Percentiles rank a stretch among this genome's conserved stretches.
Conservation (phyloP, 345 rosid genomes). For the Combretum micranthum region DNA sequence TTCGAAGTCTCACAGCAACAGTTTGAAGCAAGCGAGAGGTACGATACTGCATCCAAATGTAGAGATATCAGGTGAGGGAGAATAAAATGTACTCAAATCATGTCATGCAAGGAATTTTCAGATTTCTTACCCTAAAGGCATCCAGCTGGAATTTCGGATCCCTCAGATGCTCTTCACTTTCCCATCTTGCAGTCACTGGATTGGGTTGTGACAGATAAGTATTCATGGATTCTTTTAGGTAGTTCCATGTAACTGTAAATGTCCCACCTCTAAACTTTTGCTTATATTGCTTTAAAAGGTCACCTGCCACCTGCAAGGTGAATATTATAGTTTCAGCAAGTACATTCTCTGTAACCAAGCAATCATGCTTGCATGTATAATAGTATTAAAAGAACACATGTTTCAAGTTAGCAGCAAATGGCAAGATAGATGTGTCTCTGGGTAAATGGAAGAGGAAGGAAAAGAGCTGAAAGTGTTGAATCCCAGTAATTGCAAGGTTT, state of each 20-base stretch:
- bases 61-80: not conserved
- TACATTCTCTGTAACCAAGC: not conserved
- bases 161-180: constrained; percentile 82
- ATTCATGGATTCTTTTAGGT: constrained; percentile 90
- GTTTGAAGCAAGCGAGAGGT: constrained; percentile 93
- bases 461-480: no score
- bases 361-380: not conserved
- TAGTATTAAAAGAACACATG: no score
- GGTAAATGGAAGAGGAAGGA: no score
- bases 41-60: constrained; percentile 58
- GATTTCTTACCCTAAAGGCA: constrained; percentile 84
- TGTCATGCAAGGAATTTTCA: not conserved
- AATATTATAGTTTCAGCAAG: constrained; percentile 1
- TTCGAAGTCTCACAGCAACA: constrained; percentile 68
- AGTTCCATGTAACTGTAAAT: constrained; percentile 87
- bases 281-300: constrained; percentile 80
- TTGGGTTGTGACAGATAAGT: constrained; percentile 87
- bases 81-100: not conserved
- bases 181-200: constrained; percentile 95
- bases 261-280: constrained; percentile 96
- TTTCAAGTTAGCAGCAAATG: no score
- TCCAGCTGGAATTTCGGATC: constrained; percentile 93
- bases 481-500: no score
- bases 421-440: no score
- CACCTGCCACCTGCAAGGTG: constrained; percentile 72